Evolutionary conservation across 805 yeast species (phyloP), one percentile per base, ranked within the genome.

Genomic region (Lipomyces oligophaga): DNA sequence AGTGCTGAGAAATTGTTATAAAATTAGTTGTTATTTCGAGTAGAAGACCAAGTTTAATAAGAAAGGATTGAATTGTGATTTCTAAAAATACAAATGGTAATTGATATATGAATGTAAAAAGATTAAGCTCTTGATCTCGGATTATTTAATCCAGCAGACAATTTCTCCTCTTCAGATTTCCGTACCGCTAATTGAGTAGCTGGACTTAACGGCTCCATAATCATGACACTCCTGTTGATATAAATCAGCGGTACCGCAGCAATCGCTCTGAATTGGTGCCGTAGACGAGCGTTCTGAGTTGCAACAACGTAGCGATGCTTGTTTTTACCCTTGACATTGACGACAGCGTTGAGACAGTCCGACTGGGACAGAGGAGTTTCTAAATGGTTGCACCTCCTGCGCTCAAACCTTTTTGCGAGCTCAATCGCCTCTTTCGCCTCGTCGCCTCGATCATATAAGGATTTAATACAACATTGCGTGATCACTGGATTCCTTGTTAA

Each of bases 391-490:
- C 98, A 93, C 58, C 96, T 79, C 67, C 98, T 79, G 68, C 97
- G 80, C 67, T 93, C 98, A 57, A 83, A 83, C 1, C 71, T 62
- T 64, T 88, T 93, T 6, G 95, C 97, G 28, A 82, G 59, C 25
- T 77, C 83, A 38, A 93, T 85, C 1, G 95, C 95, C 3, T 68
- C 72, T 59, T 85, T 89, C 4, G 83, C 73, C 36, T 74, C 74
- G 7, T 48, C 31, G 3, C 57, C 55, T 16, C 50, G 38, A 30
- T 58, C 58, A 65, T 93, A 93, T 25, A 93, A 69, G 16, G 85
- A 83, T 62, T 87, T 87, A 75, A 93, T 86, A 59, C 95, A 85
- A 63, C 98, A 93, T 65, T 93, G 97, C 2, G 98, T 87, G 44
- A 93, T 84, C 94, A 93, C 65, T 44, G 34, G n/a, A 13, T 16